A percentile compares a stretch with the other conserved stretches of the same genome.
phyloP scores from a whole-genome alignment of 371 early-diverging fungal genomes.

The Dinochytrium kinnereticum region DNA sequence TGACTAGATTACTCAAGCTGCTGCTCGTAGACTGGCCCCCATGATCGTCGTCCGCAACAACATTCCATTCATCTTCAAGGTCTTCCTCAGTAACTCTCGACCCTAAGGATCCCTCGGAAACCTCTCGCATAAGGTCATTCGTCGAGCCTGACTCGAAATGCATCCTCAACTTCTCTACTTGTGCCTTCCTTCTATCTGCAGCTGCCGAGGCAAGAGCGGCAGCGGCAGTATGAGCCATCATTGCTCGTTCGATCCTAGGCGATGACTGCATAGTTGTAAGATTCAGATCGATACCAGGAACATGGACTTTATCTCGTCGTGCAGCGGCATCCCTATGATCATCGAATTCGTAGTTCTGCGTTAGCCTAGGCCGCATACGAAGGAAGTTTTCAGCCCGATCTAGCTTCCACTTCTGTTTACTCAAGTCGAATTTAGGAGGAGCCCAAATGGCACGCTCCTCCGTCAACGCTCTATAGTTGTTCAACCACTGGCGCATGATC shows the following conservation, averaged over 20 bases:
- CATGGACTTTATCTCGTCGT: conserved; percentile 50
- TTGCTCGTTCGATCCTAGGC: conserved; percentile 20
- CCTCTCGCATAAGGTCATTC: conserved; percentile 26
- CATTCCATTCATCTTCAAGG: conserved; percentile 48
- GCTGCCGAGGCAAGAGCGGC: conserved; percentile 19
- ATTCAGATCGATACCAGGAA: neutral
- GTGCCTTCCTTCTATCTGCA: conserved; percentile 30
- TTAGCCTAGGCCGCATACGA: conserved; percentile 57
- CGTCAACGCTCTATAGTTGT: conserved; percentile 50
- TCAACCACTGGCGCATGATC: conserved; percentile 43
- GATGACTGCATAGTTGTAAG: conserved; percentile 9
- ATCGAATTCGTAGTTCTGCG: conserved; percentile 60
- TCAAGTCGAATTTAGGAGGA: conserved; percentile 15
- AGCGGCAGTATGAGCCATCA: conserved; percentile 21
- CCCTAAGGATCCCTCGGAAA: conserved; percentile 12
- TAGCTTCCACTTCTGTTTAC: conserved; percentile 49
- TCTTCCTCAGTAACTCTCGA: conserved; percentile 29
- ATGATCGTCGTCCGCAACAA: conserved; percentile 42
- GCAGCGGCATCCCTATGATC: conserved; percentile 57
- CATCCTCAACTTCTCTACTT: conserved; percentile 30
- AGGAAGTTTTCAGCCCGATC: conserved; percentile 56
- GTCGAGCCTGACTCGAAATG: conserved; percentile 29
- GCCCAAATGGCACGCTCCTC: conserved; percentile 54
- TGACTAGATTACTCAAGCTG: neutral
- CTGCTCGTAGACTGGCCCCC: neutral